These are phyloP conservation scores for Yamadazyma atlantica DNA, from an alignment of 1,139 yeast genomes.

Conservation along the genomic window DNA sequence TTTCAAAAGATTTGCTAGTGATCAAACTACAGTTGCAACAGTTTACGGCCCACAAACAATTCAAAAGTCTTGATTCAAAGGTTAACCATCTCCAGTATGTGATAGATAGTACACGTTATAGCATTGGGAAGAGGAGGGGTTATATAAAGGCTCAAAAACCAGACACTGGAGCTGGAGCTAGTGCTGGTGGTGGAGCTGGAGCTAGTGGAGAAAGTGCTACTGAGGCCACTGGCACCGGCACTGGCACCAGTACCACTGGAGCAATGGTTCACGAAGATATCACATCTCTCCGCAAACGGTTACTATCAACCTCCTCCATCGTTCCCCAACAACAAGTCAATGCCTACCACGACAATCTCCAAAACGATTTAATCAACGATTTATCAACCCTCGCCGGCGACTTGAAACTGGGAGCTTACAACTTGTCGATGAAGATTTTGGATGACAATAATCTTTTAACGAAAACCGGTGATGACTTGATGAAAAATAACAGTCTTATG, in stretches of 20 bases:
- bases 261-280: conserved; percentile 1
- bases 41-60: conserved; percentile 10
- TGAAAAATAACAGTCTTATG: conserved; percentile 37
- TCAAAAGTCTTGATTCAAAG: conserved; percentile 8
- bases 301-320: conserved; percentile 8
- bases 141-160: neutral
- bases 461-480: conserved; percentile 38
- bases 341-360: conserved; percentile 45
- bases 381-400: conserved; percentile 36
- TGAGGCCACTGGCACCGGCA: neutral
- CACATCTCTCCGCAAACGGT: conserved; percentile 12
- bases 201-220: neutral
- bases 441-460: conserved; percentile 38
- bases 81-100: conserved; percentile 10
- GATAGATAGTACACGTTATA: conserved; percentile 11
- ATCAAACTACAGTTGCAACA: conserved; percentile 11
- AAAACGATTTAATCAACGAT: conserved; percentile 40
- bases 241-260: neutral
- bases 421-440: conserved; percentile 33
- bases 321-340: conserved; percentile 18
- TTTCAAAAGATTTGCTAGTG: conserved; percentile 12
- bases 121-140: neutral
- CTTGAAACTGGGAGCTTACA: conserved; percentile 37
- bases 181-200: neutral
- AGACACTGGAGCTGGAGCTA: neutral